Evolutionary conservation across 306 rosid species (phyloP), one percentile per base, ranked within the genome.

Genomic region (Gillenia trifoliata): DNA sequence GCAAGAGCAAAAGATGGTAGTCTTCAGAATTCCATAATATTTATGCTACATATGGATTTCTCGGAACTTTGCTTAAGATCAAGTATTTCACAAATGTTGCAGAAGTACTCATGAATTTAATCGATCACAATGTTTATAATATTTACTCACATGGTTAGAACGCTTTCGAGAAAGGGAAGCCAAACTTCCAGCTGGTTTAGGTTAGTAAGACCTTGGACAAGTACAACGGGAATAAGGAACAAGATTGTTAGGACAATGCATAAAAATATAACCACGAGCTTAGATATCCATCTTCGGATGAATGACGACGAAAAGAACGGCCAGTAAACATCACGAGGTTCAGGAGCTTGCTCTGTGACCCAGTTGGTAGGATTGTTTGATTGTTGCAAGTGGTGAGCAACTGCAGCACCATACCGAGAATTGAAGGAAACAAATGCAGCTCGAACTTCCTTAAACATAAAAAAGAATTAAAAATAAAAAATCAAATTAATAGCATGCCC

Each of bases 341-440:
- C 97, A 33, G 99, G 99, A 83, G 99, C 99, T 70, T 55, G 82
- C 82, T 94, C 97, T 56, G 97, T 80, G 72, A 78, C 77, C 99
- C 97, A 94, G 7, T 83, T 85, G 41, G 89, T 86, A 72, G 99
- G 99, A 86, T 94, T 86, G 60, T 71, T 85, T 13, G 99, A 92
- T 78, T 86, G 97, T 78, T 79, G 89, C 78, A 94, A 45, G 89
- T 85, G 88, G 78, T 75, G 83, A 82, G 97, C 88, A 83, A 85
- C 67, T 50, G 95, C 97, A 63, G 99, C 97, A 76, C 82, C 89
- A 68, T 77, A 81, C 43, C 95, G 96, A 73, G 96, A 77, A 74
- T 85, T 90, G 86, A 94, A 94, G 74, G 88, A 86, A 73, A 94
- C 99, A 86, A 94, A 92, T 19, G 97, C 99, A 71, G 96, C 93